Evolutionary conservation across 2,329 filamentous ascomycete species (phyloP), one percentile per base, ranked within the genome.

Genomic region (Sclerotinia spermophila): DNA sequence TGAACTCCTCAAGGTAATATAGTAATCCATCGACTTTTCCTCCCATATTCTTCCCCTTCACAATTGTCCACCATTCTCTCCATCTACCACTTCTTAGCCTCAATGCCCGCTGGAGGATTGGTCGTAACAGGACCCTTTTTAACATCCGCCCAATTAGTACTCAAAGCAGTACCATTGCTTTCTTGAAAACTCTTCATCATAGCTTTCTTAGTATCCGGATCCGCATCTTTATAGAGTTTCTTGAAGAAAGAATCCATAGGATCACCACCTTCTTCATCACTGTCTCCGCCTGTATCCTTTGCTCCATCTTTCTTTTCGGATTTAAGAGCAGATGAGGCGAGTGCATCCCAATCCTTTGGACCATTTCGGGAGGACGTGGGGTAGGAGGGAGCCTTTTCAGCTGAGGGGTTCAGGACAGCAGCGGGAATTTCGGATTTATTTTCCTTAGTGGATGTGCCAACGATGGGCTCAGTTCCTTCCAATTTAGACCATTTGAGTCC

Each of bases 181-280:
- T 99, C 95, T 21, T 89, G 86, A 78, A 93, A 98, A 79, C 93
- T 97, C 87, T 99, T 99, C 89, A 96, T 93, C 96, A 99, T 99
- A 13, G 96, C 96, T 2, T 94, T 89, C 78, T 89, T 89, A 71
- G 93, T 92, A 76, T 99, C 95, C 0, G 90, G 88, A 64, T 91
- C 89, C 0, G 93, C 89, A 48, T 84, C 85, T 73, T 91, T 89
- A 82, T 95, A 98, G 1, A 99, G 84, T 77, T 91, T 90, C 84
- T 96, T 96, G 85, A 99, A 99, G 82, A 97, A 98, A 17, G 81
- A 79, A 76, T 96, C 91, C 13, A 94, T 89, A 40, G 91, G 87
- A 71, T 90, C 88, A 1, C 85, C 86, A 72, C 86, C 85, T 19
- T 86, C 85, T 15, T 88, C 89, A 1, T 88, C 84, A 0, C 80